phyloP scores from a whole-genome alignment of 768 basidiomycete species.

The Suillus fuscotomentosus region DNA sequence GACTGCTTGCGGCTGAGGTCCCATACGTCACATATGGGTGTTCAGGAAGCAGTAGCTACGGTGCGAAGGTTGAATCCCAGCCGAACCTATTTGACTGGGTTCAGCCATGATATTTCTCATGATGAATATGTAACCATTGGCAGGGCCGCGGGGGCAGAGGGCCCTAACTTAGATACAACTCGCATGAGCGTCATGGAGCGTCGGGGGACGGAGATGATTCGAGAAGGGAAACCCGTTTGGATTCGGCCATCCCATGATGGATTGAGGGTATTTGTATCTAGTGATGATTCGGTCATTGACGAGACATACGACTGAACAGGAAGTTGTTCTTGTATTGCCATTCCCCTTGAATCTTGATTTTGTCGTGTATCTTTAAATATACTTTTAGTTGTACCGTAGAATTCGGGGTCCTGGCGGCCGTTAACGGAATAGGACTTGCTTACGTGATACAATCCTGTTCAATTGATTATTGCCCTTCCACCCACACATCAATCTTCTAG shows the following conservation, averaged over 20 bases:
- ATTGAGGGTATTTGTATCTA: slow-evolving; percentile 50
- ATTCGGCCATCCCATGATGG: slow-evolving; percentile 78
- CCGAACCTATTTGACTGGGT: slow-evolving; percentile 72
- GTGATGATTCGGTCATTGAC: slow-evolving; percentile 44
- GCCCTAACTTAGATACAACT: slow-evolving; percentile 14
- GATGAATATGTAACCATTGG: slow-evolving; percentile 73
- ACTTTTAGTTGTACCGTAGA: not conserved
- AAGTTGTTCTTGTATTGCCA: not conserved
- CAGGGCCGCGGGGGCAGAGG: slow-evolving; percentile 43
- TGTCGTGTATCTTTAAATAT: not conserved
- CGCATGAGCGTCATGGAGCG: slow-evolving; percentile 34
- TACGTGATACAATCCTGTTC: slow-evolving; percentile 4
- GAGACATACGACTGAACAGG: slow-evolving; percentile 42
- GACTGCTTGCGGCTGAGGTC: slow-evolving; percentile 69
- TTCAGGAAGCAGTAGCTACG: slow-evolving; percentile 57
- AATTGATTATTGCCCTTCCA: not conserved
- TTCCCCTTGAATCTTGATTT: too few relatives aligned
- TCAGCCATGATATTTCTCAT: slow-evolving; percentile 75
- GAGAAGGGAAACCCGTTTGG: slow-evolving; percentile 51
- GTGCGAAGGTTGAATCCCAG: slow-evolving; percentile 56
- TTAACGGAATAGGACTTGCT: slow-evolving; percentile 1
- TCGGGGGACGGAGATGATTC: slow-evolving; percentile 45
- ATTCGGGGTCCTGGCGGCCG: not conserved
- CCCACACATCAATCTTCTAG: not conserved
- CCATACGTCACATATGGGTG: slow-evolving; percentile 80